These are phyloP conservation scores for Citrus inodora DNA, from an alignment of 345 rosid genomes.

Conservation along the genomic window DNA sequence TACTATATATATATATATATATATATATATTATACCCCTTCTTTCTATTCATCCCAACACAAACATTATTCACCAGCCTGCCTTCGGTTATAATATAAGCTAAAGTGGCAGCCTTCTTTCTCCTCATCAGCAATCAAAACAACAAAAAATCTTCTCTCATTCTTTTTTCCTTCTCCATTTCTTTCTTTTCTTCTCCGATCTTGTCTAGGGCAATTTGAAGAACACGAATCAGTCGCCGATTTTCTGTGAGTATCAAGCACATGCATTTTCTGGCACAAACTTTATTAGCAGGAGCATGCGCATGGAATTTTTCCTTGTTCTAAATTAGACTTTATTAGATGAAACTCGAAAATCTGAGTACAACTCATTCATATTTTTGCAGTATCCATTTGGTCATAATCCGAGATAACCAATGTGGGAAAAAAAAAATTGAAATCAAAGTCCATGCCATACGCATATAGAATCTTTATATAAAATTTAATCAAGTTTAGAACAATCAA, in stretches of 20 bases:
- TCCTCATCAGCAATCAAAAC: not conserved
- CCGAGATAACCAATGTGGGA: not conserved
- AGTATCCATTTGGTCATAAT: not conserved
- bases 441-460: not conserved
- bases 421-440: too few relatives aligned
- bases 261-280: not conserved
- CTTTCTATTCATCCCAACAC: not conserved
- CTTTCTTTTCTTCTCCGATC: not conserved
- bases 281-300: not conserved
- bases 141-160: not conserved
- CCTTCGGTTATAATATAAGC: not conserved
- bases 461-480: not conserved
- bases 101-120: not conserved
- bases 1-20: constrained; percentile 21
- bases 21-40: constrained; percentile 25
- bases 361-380: not conserved
- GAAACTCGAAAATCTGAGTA: not conserved
- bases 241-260: not conserved
- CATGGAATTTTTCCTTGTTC: not conserved
- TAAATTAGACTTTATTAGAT: not conserved
- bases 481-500: not conserved
- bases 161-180: not conserved
- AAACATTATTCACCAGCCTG: constrained; percentile 7
- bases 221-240: not conserved
- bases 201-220: not conserved